A percentile compares a stretch with the other conserved stretches of the same genome.
Evolutionary conservation across 2,329 filamentous ascomycete species (phyloP).

Genomic region (Raffaelea albimanens): DNA sequence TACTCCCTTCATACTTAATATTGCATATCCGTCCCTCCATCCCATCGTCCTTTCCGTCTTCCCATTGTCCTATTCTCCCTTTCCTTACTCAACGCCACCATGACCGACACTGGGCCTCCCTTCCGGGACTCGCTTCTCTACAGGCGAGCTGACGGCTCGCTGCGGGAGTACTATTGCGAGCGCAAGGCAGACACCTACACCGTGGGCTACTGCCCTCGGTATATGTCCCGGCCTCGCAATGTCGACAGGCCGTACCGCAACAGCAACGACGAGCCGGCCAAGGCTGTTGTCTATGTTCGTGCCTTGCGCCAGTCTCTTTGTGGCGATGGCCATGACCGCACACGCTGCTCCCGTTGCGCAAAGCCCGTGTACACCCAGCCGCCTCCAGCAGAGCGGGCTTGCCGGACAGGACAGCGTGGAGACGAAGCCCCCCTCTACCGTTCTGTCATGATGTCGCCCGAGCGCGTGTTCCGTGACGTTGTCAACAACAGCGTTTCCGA

Average conservation of each 20-base stretch:
- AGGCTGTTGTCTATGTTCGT: background rate
- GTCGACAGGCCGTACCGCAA: constrained; percentile 6
- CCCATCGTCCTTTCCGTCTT: background rate
- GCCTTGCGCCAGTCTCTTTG: constrained; percentile 5
- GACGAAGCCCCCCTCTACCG: background rate
- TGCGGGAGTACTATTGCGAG: constrained; percentile 2
- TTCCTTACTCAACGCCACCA: background rate
- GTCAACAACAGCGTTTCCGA: constrained; percentile 8
- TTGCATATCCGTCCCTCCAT: background rate
- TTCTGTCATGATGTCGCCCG: constrained; percentile 5
- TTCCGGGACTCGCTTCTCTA: background rate
- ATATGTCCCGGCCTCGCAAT: constrained; percentile 7
- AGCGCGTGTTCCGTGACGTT: constrained; percentile 12
- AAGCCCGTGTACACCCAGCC: background rate
- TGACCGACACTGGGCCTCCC: too few relatives aligned
- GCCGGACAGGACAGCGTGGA: too few relatives aligned
- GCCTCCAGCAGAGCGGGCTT: too few relatives aligned
- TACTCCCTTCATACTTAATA: background rate
- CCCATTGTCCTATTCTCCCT: background rate
- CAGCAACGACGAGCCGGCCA: constrained; percentile 10
- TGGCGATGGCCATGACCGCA: background rate
- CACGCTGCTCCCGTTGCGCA: constrained; percentile 5
- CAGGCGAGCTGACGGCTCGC: constrained; percentile 8
- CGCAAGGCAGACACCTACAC: background rate
- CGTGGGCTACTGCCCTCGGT: background rate